Evolutionary conservation across 129 eudicot species (phyloP).

Genomic region (Chrysanthemum lavandulifolium): DNA sequence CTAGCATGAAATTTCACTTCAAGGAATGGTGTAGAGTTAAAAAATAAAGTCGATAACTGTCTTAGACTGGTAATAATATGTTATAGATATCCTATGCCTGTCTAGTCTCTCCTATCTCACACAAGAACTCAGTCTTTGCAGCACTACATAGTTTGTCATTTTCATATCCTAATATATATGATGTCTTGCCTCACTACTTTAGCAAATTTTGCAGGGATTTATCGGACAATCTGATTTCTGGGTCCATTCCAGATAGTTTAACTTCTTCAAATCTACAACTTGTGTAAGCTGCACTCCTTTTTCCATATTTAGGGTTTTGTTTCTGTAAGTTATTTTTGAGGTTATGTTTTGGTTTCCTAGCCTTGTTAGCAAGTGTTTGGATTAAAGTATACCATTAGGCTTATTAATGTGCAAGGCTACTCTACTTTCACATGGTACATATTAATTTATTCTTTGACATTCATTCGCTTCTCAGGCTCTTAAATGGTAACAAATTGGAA

Average conservation of each 20-base stretch:
- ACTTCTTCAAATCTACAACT: constrained; percentile 79
- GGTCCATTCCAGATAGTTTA: constrained; percentile 78
- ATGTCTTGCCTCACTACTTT: constrained; percentile 14
- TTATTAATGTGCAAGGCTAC: not conserved
- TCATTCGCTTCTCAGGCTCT: constrained; percentile 48
- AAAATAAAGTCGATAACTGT: no score
- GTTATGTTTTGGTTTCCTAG: not conserved
- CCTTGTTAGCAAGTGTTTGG: not conserved
- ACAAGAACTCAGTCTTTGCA: not conserved
- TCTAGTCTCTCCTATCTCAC: constrained; percentile 8
- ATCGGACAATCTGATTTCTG: constrained; percentile 71
- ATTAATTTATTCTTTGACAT: constrained; percentile 9
- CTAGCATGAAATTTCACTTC: no score
- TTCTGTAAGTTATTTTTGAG: constrained; percentile 1
- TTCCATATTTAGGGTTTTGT: constrained; percentile 11
- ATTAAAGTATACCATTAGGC: not conserved
- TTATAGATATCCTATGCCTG: not conserved
- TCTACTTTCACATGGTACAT: not conserved
- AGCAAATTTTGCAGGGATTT: constrained; percentile 66
- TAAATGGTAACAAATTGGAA: constrained; percentile 74
- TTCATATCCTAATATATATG: constrained; percentile 3
- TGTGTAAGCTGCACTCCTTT: constrained; percentile 68
- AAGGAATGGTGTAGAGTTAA: no score
- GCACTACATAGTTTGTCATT: not conserved
- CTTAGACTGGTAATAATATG: no score